Evolutionary conservation across 768 basidiomycete species (phyloP), one percentile per base, ranked within the genome.

Genomic region (Pisolithus orientalis): DNA sequence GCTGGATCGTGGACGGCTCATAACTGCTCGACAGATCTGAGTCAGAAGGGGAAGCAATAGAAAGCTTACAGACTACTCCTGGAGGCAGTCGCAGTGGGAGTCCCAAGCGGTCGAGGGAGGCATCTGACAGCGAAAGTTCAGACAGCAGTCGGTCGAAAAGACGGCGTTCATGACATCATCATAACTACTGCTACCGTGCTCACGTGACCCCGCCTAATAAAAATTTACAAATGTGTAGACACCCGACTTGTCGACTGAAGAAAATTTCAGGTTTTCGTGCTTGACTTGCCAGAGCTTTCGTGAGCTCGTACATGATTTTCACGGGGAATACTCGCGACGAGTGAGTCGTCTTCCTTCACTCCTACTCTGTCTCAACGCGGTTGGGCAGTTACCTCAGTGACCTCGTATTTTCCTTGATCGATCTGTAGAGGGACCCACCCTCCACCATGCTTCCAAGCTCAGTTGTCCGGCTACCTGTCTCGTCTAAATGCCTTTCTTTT

Each of bases 321-420:
- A 69, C 67, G 50, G 58, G 65, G 45, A 65, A 40, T 44, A 69
- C 65, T 5, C 67, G 65, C 58, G 67, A 67, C 67, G 67, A 67
- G 65, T 66, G 51, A 57, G 67, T 67, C 31, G 17, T n/a, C 13
- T 49, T 11, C 37, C 8, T 42, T 44, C n/a, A 9, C 40, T 9
- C 32, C 34, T n/a, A 45, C 38, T 17, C 25, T 24, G 7, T 40
- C 13, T 53, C 45, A 37, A 39, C 39, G 45, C 49, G 8, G 42
- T 11, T 11, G 27, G 52, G 32, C 37, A 66, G 65, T 28, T 66
- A 66, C 27, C 65, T 66, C 45, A 68, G 65, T 38, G 65, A 66
- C 45, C 62, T 65, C 45, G 61, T 69, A 13, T 67, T 67, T 42
- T 67, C 65, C 17, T 57, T 66, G 24, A 49, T 51, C 9, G 32